Percentiles rank a stretch among this genome's conserved stretches.
phyloP scores from a whole-genome alignment of 2,329 filamentous ascomycete genomes.

The Colletotrichum sp. region DNA sequence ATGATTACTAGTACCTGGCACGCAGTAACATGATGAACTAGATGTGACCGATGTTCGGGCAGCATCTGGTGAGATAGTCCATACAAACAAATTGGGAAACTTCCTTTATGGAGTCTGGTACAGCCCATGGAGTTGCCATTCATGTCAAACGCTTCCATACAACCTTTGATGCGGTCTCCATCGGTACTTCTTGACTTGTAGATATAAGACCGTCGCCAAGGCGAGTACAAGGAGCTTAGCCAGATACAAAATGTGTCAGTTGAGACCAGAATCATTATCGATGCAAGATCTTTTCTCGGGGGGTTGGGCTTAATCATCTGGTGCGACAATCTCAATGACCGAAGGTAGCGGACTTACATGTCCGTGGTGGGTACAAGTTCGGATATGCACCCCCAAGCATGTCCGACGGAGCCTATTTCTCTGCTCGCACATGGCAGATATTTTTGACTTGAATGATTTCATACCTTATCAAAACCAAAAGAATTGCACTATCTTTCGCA shows the following conservation, averaged over 20 bases:
- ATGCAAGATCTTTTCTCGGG: background rate
- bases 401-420: background rate
- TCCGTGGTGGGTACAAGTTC: background rate
- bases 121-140: fast-evolving
- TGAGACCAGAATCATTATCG: background rate
- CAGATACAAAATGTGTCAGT: background rate
- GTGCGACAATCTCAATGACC: background rate
- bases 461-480: background rate
- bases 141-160: fast-evolving
- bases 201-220: background rate
- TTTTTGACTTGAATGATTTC: background rate
- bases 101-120: background rate
- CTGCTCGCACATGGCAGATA: background rate
- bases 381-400: background rate
- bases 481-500: background rate
- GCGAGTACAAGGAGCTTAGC: background rate
- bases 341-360: background rate
- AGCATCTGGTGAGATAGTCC: background rate
- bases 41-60: background rate
- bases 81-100: background rate
- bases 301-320: fast-evolving
- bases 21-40: fast-evolving
- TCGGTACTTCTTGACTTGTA: background rate
- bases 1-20: background rate
- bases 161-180: background rate